Base-by-base conservation (phyloP, 192 early-diverging fungal species). In the Phlyctochytrium planicorne region DNA sequence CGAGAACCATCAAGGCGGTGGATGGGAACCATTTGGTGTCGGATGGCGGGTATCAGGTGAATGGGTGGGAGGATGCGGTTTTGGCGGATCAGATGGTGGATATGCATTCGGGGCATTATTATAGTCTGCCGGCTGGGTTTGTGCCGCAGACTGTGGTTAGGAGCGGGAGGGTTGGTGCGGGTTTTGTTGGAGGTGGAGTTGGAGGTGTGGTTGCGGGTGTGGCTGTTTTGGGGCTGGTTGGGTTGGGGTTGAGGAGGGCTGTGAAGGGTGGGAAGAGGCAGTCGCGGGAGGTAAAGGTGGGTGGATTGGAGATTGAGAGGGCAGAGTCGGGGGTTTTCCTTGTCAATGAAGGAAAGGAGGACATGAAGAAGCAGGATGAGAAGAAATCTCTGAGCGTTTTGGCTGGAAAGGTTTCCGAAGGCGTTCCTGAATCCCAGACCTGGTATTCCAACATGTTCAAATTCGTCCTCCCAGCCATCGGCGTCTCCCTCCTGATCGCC, bases 41-140 rank as follows among this genome's bases (percentile, higher is more conserved):
- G 27, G 79, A 78, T 59, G 82, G 79, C 12, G 64, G 73, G 0
- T 71, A 66, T 55, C 71, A 75, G 4, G 47, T 74, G 50, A 65
- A 76, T 40, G 68, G 76, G 30, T 72, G 71, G 73, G 36, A 52
- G 27, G 20, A 14, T 2, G 71, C 32, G 1, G 67, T 68, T 10
- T 67, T 75, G 17, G n/a, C 16, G 31, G 50, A 75, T 47, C 34
- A 55, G 2, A 35, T 34, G 1, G 53, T 78, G 40, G 79, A 84
- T 74, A 55, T 79, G 6, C 68, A 77, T 59, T 70, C 73, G 2
- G 74, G 74, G 31, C 77, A 79, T 57, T 80, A 81, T 63, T 82
- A 81, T 53, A 20, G 40, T n/a, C n/a, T n/a, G n/a, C n/a, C n/a
- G n/a, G n/a, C n/a, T n/a, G n/a, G n/a, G n/a, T n/a, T n/a, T n/a